A percentile compares a stretch with the other conserved stretches of the same genome.
phyloP scores from a whole-genome alignment of 257 asterid genomes.

The Solanum pinnatisectum region DNA sequence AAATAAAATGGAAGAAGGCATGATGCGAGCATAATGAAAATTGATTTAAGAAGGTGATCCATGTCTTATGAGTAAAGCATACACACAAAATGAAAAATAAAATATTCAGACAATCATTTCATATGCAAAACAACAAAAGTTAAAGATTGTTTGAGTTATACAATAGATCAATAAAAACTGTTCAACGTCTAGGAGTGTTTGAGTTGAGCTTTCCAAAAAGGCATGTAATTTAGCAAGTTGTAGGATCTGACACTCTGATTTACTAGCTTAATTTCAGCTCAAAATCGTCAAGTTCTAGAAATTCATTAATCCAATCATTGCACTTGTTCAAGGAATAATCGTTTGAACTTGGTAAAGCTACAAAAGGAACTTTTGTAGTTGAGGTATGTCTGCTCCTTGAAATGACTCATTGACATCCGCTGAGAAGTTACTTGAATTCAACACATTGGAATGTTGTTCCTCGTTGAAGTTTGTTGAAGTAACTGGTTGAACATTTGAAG shows the following conservation, averaged over 20 bases:
- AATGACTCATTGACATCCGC: neutral
- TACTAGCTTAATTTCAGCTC: neutral
- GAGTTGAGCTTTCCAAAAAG: neutral
- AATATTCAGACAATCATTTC: neutral
- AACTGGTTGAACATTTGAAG: neutral
- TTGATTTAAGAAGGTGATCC: neutral
- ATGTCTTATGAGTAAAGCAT: neutral
- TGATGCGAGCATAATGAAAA: too few relatives aligned
- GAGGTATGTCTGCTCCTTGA: neutral
- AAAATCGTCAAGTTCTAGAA: neutral
- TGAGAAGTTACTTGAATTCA: neutral
- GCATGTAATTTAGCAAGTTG: neutral
- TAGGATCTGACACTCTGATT: neutral
- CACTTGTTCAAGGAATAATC: neutral
- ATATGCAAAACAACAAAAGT: neutral
- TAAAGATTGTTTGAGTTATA: neutral
- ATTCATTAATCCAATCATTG: neutral
- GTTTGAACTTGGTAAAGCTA: neutral
- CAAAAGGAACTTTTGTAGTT: neutral
- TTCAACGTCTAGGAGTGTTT: neutral
- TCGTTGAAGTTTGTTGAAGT: neutral
- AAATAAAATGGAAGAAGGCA: neutral
- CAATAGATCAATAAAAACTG: neutral
- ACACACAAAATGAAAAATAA: neutral
- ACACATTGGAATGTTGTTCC: neutral